These are phyloP conservation scores for Hyparrhenia diplandra DNA, from an alignment of 176 grass and related monocot species.

Conservation along the genomic window DNA sequence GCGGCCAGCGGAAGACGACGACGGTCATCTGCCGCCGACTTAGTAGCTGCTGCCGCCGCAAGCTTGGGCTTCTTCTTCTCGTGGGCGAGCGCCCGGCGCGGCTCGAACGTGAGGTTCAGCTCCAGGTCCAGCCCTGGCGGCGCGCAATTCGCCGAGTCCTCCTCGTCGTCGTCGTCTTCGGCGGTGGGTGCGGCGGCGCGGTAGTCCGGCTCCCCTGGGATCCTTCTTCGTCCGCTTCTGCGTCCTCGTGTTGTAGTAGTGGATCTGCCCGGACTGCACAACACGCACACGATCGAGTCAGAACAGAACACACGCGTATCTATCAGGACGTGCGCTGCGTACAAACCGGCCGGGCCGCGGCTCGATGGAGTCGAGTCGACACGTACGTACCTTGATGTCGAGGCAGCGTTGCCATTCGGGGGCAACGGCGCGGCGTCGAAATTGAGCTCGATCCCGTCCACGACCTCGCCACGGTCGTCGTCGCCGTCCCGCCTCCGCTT, in stretches of 20 bases:
- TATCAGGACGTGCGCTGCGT: not conserved
- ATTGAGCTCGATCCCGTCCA: conserved; percentile 62
- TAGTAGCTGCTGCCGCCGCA: not conserved
- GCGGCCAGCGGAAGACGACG: not conserved
- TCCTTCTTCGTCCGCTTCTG: conserved; percentile 72
- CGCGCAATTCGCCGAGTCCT: conserved; percentile 21
- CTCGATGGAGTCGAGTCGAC: not conserved
- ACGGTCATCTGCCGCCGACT: not conserved
- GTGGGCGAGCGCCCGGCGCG: not conserved
- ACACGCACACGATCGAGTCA: not conserved
- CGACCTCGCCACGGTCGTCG: conserved; percentile 4
- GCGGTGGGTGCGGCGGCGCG: not conserved
- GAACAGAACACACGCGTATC: not conserved
- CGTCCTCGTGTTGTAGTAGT: conserved; percentile 93
- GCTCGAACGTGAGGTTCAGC: conserved; percentile 62
- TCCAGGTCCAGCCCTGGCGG: conserved; percentile 58
- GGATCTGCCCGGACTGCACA: conserved; percentile 69
- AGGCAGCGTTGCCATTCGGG: conserved; percentile 93
- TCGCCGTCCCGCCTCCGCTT: conserved; percentile 57
- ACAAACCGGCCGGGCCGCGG: no score
- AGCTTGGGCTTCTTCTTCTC: not conserved
- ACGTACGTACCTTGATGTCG: conserved; percentile 63
- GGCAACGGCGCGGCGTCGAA: conserved; percentile 72
- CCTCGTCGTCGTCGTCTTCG: not conserved
- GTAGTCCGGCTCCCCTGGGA: conserved; percentile 34